These are phyloP conservation scores for Micractinium sp. DNA, from an alignment of 139 green algal species.

Conservation along the genomic window DNA sequence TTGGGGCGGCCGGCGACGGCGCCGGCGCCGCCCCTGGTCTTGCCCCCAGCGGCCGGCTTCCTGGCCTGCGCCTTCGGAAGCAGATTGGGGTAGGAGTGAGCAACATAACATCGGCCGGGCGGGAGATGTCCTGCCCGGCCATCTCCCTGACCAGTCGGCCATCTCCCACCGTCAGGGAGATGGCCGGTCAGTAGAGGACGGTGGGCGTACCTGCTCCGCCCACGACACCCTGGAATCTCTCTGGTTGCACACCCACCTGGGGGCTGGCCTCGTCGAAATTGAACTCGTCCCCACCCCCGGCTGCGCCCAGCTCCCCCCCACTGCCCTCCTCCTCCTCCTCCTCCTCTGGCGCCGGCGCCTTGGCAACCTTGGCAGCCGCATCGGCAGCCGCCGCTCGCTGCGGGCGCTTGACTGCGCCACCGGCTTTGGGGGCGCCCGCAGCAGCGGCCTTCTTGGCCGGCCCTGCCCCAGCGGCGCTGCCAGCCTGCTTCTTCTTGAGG, in stretches of 20 bases:
- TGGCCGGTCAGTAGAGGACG: too few relatives aligned
- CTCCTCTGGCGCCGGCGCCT: not conserved
- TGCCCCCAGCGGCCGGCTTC: not conserved
- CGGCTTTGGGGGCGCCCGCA: not conserved
- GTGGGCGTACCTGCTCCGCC: too few relatives aligned
- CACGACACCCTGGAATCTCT: too few relatives aligned
- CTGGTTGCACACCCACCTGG: too few relatives aligned
- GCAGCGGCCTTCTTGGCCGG: not conserved
- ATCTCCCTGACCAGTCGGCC: too few relatives aligned
- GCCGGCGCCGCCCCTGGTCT: not conserved
- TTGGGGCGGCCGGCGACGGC: not conserved
- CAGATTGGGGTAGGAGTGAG: too few relatives aligned
- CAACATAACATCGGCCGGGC: too few relatives aligned
- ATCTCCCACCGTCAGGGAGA: too few relatives aligned
- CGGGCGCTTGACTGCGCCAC: not conserved
- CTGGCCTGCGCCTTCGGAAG: not conserved
- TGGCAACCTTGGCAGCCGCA: not conserved
- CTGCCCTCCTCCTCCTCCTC: constrained; percentile 4
- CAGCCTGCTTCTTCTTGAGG: not conserved
- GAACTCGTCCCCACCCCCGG: not conserved
- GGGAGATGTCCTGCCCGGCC: too few relatives aligned
- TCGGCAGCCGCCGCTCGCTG: not conserved
- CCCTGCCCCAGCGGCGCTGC: not conserved
- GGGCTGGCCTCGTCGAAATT: not conserved
- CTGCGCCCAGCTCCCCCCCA: not conserved